Evolutionary conservation across 345 rosid species (phyloP).

Genomic region (Citrus maxima): DNA sequence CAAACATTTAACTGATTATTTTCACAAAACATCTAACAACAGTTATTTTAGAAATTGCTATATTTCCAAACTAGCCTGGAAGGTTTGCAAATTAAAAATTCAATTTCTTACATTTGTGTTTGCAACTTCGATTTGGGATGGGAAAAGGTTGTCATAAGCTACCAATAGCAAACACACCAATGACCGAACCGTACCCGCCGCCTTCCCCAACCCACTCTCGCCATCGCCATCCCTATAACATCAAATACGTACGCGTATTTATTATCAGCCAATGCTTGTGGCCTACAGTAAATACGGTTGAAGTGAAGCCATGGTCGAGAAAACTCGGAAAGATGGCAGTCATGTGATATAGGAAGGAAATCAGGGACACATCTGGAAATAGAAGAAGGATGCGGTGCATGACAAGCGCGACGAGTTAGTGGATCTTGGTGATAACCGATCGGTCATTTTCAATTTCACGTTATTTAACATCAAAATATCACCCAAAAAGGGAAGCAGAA

Average conservation of each 20-base stretch:
- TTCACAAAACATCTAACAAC: no score
- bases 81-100: no score
- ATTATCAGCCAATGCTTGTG: not conserved
- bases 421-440: slow-evolving; percentile 10
- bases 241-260: not conserved
- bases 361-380: not conserved
- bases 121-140: no score
- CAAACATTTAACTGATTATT: no score
- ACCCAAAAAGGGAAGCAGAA: not conserved
- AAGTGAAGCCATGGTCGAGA: not conserved
- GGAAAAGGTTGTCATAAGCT: no score
- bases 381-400: not conserved
- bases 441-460: slow-evolving; percentile 25
- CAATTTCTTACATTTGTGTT: no score
- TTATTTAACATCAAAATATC: not conserved
- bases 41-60: no score
- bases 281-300: not conserved
- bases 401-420: not conserved
- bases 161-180: no score
- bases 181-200: no score
- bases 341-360: not conserved
- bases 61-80: no score
- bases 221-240: no score
- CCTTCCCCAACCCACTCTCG: no score
- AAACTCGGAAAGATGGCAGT: not conserved